phyloP scores from a whole-genome alignment of 176 grass and related monocot species.

The Aechmea fasciata region DNA sequence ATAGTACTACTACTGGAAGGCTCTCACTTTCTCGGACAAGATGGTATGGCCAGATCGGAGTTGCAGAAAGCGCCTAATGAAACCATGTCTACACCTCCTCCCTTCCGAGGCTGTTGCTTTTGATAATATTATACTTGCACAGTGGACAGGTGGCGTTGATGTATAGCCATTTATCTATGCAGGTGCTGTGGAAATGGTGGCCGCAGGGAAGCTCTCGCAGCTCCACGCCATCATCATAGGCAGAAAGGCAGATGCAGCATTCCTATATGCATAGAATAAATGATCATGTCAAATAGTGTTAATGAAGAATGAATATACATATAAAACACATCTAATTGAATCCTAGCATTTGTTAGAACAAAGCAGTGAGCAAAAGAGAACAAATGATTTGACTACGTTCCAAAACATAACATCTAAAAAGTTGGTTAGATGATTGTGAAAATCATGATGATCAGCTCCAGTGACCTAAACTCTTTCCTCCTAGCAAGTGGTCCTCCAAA shows the following conservation, averaged over 20 bases:
- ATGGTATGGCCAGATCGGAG: background rate
- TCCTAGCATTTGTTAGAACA: background rate
- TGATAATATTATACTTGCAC: slow-evolving; percentile 38
- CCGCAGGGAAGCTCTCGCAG: slow-evolving; percentile 34
- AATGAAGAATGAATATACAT: background rate
- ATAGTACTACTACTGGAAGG: background rate
- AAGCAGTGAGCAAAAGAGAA: too few species aligned
- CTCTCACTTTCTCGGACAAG: background rate
- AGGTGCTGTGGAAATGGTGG: slow-evolving; percentile 44
- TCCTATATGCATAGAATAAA: slow-evolving; percentile 18
- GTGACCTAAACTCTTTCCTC: too few species aligned
- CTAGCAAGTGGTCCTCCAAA: too few species aligned
- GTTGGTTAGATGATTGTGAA: too few species aligned
- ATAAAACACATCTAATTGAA: background rate
- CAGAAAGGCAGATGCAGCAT: slow-evolving; percentile 46
- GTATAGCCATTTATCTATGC: slow-evolving; percentile 39
- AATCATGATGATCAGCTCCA: too few species aligned
- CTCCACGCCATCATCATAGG: slow-evolving; percentile 33
- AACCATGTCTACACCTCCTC: slow-evolving; percentile 16
- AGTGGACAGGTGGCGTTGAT: slow-evolving; percentile 51
- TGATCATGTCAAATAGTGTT: background rate
- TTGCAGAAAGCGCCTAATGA: slow-evolving; percentile 15
- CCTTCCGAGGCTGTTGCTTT: slow-evolving; percentile 11
- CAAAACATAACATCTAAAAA: too few species aligned
- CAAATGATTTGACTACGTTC: too few species aligned